Percentiles rank a stretch among this genome's conserved stretches.
Evolutionary conservation across 768 basidiomycete genomes (phyloP).

Genomic region (Imleria badia): DNA sequence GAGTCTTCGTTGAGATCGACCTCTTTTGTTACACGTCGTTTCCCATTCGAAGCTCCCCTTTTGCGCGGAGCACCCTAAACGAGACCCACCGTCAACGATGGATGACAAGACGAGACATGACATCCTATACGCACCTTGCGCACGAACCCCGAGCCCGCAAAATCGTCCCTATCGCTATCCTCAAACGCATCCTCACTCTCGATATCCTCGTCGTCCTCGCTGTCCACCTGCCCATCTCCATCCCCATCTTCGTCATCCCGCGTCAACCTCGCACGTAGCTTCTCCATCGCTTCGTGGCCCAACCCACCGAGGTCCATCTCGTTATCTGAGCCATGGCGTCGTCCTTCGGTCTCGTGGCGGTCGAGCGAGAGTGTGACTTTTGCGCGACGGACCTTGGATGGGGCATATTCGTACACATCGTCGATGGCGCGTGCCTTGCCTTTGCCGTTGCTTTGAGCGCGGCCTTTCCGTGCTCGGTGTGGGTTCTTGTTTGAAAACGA

Average conservation of each 20-base stretch:
- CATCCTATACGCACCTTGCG: constrained; percentile 9
- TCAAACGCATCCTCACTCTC: constrained; percentile 85
- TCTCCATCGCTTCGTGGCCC: constrained; percentile 31
- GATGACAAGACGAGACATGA: not conserved
- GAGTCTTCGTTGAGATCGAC: constrained; percentile 66
- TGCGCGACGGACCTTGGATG: constrained; percentile 47
- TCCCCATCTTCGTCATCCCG: constrained; percentile 53
- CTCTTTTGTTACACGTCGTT: constrained; percentile 42
- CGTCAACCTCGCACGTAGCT: constrained; percentile 46
- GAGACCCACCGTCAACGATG: not conserved
- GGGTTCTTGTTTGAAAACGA: constrained; percentile 37
- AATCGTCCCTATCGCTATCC: constrained; percentile 77
- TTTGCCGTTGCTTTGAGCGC: constrained; percentile 1
- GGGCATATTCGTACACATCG: constrained; percentile 68
- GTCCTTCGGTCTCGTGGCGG: constrained; percentile 46
- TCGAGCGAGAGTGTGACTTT: constrained; percentile 56
- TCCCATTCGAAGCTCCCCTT: constrained; percentile 22
- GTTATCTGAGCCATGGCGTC: constrained; percentile 35
- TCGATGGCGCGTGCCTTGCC: constrained; percentile 32
- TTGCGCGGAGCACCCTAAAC: constrained; percentile 18
- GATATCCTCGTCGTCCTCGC: constrained; percentile 81
- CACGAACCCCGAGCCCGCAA: constrained; percentile 56
- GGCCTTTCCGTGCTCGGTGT: constrained; percentile 47
- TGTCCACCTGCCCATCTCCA: constrained; percentile 42
- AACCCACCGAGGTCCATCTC: constrained; percentile 38